Conservation (phyloP, 2,329 filamentous ascomycete genomes). For the Cyclaneusma minus region DNA sequence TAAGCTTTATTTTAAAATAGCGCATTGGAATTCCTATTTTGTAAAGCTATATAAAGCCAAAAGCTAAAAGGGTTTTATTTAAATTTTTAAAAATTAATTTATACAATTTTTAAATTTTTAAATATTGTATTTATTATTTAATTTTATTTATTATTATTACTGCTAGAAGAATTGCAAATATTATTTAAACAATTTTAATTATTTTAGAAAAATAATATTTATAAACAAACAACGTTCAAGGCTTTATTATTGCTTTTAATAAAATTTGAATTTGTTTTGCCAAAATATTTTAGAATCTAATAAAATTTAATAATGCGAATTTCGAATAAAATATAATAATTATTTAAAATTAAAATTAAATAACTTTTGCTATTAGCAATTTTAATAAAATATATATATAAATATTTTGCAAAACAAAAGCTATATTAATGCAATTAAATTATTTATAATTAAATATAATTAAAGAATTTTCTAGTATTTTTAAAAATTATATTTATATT, state of each 20-base stretch:
- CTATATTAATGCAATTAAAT: background rate
- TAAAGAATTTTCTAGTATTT: background rate
- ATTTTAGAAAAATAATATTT: conserved; percentile 1
- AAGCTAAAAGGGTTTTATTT: conserved; percentile 1
- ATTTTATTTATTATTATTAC: conserved; percentile 1
- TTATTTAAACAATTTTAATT: conserved; percentile 3
- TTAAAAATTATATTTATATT: background rate
- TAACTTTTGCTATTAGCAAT: conserved; percentile 1
- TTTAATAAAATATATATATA: background rate
- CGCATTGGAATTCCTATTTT: no score
- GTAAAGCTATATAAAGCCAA: no score
- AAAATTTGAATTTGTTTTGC: conserved; percentile 1
- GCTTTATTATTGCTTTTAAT: conserved; percentile 1
- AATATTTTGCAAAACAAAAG: background rate
- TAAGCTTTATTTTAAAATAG: no score
- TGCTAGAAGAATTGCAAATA: background rate
- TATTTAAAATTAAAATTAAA: background rate
- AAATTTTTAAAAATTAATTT: background rate
- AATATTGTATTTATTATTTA: conserved; percentile 1
- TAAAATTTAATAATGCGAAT: background rate
- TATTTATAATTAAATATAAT: background rate
- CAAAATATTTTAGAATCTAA: conserved; percentile 1
- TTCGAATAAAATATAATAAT: background rate
- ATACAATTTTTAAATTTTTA: conserved; percentile 1
- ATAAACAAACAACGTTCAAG: conserved; percentile 1